A percentile compares a stretch with the other conserved stretches of the same genome.
Evolutionary conservation across 2,329 filamentous ascomycete species (phyloP).

Genomic region (Xylariales sp.): DNA sequence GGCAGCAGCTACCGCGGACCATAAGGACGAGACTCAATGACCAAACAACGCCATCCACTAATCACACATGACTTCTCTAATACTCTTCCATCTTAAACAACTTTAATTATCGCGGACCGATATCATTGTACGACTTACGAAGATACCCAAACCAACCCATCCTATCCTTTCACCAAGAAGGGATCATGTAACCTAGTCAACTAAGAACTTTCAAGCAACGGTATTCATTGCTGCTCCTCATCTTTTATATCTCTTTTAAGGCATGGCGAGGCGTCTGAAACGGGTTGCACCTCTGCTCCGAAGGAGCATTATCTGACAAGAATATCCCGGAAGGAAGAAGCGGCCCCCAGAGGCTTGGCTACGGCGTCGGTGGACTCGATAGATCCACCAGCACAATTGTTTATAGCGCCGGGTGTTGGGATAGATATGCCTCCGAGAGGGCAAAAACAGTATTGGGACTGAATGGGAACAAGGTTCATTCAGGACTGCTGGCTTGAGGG

Average conservation of each 20-base stretch:
- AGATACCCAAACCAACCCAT: slow-evolving; percentile 19
- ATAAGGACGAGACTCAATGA: neutral
- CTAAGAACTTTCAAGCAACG: neutral
- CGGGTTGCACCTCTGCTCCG: neutral
- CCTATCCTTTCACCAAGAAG: neutral
- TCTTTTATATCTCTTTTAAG: neutral
- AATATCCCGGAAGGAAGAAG: no score
- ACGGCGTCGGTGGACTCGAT: neutral
- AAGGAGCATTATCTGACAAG: neutral
- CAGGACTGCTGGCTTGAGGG: no score
- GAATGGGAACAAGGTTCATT: neutral
- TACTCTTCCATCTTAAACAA: slow-evolving; percentile 15
- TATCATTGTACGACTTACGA: slow-evolving; percentile 24
- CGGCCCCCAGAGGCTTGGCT: neutral
- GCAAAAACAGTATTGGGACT: neutral
- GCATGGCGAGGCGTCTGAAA: slow-evolving; percentile 1
- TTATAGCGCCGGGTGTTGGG: neutral
- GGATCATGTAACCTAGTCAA: neutral
- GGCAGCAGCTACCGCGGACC: slow-evolving; percentile 3
- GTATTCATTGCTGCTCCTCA: no score
- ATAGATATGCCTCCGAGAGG: neutral
- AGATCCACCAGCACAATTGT: neutral
- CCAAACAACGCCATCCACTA: no score
- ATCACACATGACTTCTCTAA: slow-evolving; percentile 11
- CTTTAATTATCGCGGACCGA: no score